Base-by-base conservation (phyloP, 257 asterid species). In the Lithospermum erythrorhizon region DNA sequence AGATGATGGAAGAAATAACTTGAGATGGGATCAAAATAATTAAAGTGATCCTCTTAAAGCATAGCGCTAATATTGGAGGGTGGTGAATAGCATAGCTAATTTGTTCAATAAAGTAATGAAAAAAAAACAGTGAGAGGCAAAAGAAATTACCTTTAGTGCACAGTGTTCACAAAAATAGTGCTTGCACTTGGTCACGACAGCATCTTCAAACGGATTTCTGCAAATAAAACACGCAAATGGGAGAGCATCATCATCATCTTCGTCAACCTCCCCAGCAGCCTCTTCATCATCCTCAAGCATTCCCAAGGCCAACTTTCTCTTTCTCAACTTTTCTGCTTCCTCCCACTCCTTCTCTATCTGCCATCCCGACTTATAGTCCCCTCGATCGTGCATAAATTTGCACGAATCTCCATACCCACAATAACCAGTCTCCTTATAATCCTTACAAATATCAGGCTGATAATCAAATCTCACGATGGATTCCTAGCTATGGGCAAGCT, bases 111-210 rank as follows among this genome's bases (percentile, higher is more conserved):
- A 25, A 25, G 5, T 25, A 25, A 25, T 25, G 68, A 24, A 17
- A 67, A 21, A 54, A 54, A 32, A 55, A 61, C 45, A 53, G 54
- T 55, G 24, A 64, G 55, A 60, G 16, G 23, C 47, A 49, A 55
- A 58, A 4, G 37, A 19, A 30, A 29, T 55, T 81, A 88, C 94
- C 98, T 86, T 93, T 66, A 93, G 71, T 21, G 97, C 95, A 68
- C 97, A 93, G 71, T 93, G 98, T 80, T 84, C 94, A 61, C 98
- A 93, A 75, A 89, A 93, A 73, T 89, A 89, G 74, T 93, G 98
- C 71, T 93, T 93, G 85, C 98, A 93, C 82, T 65, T 89, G 25
- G 98, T 86, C 76, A 84, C 69, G 57, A 93, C 97, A 3, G 97
- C 89, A 66, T 86, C 97, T 52, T 75, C 94, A 75, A 84, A 93